Base-by-base conservation (phyloP, 2,329 filamentous ascomycete species). In the Dothiorella sarmentorum region DNA sequence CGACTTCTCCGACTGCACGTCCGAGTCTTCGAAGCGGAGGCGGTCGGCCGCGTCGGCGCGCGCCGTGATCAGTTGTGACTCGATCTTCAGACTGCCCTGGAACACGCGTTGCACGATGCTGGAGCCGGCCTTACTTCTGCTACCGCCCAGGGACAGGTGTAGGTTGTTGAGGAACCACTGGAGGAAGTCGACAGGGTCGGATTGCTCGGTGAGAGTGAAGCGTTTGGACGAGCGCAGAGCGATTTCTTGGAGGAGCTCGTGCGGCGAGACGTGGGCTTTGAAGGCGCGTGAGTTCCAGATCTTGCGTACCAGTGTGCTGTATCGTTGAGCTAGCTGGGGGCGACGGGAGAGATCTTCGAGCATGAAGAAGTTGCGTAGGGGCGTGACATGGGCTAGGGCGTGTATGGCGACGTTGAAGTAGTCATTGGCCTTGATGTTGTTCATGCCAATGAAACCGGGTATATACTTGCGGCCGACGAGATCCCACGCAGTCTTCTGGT, bases 391-490 rank as follows among this genome's bases (percentile, higher is more conserved):
- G 2, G 93, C 87, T 35, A 99, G 82, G 6, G 92, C 88, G 73
- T 99, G 94, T 49, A 96, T 88, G 3, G 97, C 84, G 24, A 96
- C 93, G 71, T 99, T 99, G 69, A 97, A 83, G 76, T 99, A 99
- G 78, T 99, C 94, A 76, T 99, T 99, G 60, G 94, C 91, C 75
- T 99, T 99, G 81, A 99, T 97, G 76, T 99, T 99, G 81, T 99
- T 99, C 90, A 99, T 95, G 64, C 94, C 94, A 61, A 99, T 91
- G 71, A 92, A 99, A 5, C 94, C 93, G 18, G 94, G 94, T 64
- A 87, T 87, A 75, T 99, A 99, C 71, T 89, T 85, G 73, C 88
- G 90, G 63, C 91, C 91, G 51, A 81, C 80, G 40, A 97, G 81
- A 67, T 96, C 93, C 82, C 87, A 91, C 43, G 85, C 84, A 17